Evolutionary conservation across 2,329 filamentous ascomycete genomes (phyloP).

Genomic region (Monilinia aucupariae): DNA sequence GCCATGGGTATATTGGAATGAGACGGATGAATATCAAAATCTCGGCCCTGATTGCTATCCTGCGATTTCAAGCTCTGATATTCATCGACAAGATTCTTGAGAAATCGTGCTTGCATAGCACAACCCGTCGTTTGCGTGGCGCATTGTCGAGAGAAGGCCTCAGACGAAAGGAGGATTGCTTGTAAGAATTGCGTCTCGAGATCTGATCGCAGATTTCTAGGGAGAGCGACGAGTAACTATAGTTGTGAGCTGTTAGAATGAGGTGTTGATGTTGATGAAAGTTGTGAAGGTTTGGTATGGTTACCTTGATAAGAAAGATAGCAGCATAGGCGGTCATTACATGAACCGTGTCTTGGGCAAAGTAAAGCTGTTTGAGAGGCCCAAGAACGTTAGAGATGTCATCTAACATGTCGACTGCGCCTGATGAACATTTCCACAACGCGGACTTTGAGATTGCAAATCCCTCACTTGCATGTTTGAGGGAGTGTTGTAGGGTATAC

Average conservation of each 20-base stretch:
- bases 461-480: constrained; percentile 26
- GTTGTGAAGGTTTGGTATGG: no score
- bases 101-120: constrained; percentile 35
- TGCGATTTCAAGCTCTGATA: constrained; percentile 20
- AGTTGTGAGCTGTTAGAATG: neutral
- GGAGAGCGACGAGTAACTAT: constrained; percentile 8
- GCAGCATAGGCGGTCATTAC: constrained; percentile 42
- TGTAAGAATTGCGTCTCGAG: constrained; percentile 21
- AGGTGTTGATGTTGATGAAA: no score
- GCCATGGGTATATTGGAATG: neutral
- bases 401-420: constrained; percentile 58
- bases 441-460: constrained; percentile 32
- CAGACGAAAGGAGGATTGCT: constrained; percentile 19
- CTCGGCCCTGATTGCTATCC: neutral
- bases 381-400: constrained; percentile 39
- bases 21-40: neutral
- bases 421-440: constrained; percentile 35
- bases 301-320: constrained; percentile 38
- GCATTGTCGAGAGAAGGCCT: constrained; percentile 33
- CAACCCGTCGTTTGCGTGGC: constrained; percentile 32
- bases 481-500: constrained; percentile 35
- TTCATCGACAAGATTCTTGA: constrained; percentile 28
- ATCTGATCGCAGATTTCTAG: constrained; percentile 8
- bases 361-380: constrained; percentile 36
- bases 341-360: constrained; percentile 40